Evolutionary conservation across 768 basidiomycete species (phyloP), one percentile per base, ranked within the genome.

Genomic region (Tulasnella sp.): DNA sequence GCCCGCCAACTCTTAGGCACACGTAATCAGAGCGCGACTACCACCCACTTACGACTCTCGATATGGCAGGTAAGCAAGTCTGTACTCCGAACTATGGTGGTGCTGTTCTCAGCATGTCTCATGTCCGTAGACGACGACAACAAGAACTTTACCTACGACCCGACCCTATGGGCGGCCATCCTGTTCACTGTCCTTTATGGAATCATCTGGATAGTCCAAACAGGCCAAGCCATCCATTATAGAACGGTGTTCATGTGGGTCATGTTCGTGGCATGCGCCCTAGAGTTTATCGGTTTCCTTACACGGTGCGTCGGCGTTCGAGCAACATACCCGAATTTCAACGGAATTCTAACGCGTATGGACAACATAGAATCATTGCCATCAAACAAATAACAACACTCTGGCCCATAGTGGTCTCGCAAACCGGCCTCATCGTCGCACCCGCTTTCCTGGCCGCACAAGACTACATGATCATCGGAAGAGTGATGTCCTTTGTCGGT

Each of bases 381-480:
- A 74, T 75, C 42, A 70, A 76, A 46, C 23, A 78, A n/a, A 35
- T 77, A 32, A n/a, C 18, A n/a, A 73, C 79, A 2, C n/a, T 37
- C 10, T 77, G 79, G 77, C 42, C 74, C 2, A 51, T 78, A 11
- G 46, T 78, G 37, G 51, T 75, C 70, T 70, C 74, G 20, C 67
- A 80, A 42, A 70, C 69, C 20, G 37, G 73, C 26, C 51, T 80
- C 35, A 75, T 80, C 70, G 72, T 79, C 35, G 77, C 79, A 20
- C 79, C 79, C 7, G 79, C 79, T 10, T 79, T 80, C 73, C 46
- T 80, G 29, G 78, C 79, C 10, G 79, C 79, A 5, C 77, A 80
- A 29, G 78, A 70, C 39, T 80, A 79, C 78, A 80, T 80, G 79
- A 75, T 80, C 16, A 71, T 79, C 7, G 79, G 79, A 10, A 29